A percentile compares a stretch with the other conserved stretches of the same genome.
These are phyloP conservation scores for Ascochyta koolunga DNA, from an alignment of 2,329 filamentous ascomycete species.

Conservation along the genomic window DNA sequence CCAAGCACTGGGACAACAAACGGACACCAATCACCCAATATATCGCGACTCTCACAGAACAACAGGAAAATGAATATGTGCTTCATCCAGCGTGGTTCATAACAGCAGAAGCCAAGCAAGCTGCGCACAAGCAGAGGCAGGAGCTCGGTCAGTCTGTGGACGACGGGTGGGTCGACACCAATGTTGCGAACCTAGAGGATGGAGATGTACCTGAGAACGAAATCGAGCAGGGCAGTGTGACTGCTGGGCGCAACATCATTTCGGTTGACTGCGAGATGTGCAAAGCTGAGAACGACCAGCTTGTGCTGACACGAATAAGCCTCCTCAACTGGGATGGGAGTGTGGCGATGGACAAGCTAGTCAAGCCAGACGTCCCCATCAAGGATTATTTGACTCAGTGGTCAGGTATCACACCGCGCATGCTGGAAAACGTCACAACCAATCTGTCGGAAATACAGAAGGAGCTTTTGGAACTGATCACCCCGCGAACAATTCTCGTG, in stretches of 20 bases:
- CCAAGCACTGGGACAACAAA: slow-evolving; percentile 73
- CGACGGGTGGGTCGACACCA: slow-evolving; percentile 83
- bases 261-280: slow-evolving; percentile 98
- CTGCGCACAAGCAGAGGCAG: slow-evolving; percentile 61
- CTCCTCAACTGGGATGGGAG: slow-evolving; percentile 84
- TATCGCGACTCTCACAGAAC: slow-evolving; percentile 72
- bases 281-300: slow-evolving; percentile 78
- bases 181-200: slow-evolving; percentile 69
- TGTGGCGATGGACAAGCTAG: slow-evolving; percentile 84
- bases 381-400: slow-evolving; percentile 86
- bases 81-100: slow-evolving; percentile 78
- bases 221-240: slow-evolving; percentile 81
- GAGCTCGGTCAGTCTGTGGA: slow-evolving; percentile 55
- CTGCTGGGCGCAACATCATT: slow-evolving; percentile 77
- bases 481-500: slow-evolving; percentile 73
- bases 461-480: slow-evolving; percentile 74
- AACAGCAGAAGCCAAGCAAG: slow-evolving; percentile 61
- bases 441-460: slow-evolving; percentile 82
- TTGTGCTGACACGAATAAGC: slow-evolving; percentile 87
- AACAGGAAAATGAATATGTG: slow-evolving; percentile 82
- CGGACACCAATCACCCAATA: slow-evolving; percentile 84
- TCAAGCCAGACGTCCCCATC: slow-evolving; percentile 88
- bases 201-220: slow-evolving; percentile 71
- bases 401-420: slow-evolving; percentile 89
- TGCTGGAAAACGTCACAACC: slow-evolving; percentile 83